phyloP scores from a whole-genome alignment of 1,284 basidiomycete genomes.

The Malassezia cuniculi region DNA sequence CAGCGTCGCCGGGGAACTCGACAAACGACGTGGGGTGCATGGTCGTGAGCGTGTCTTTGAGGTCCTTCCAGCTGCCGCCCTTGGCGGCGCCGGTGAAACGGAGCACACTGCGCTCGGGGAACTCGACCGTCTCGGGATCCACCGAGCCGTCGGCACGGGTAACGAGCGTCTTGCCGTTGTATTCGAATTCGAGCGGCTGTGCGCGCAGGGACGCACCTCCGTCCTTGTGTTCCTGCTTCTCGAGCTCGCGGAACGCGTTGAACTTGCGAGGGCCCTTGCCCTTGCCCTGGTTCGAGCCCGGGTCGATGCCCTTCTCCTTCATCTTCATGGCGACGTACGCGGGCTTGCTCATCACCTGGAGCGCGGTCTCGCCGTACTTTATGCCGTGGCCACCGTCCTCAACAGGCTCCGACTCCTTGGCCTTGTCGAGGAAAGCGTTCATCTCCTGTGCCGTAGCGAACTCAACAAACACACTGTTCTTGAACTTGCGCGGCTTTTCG shows the following conservation, averaged over 20 bases:
- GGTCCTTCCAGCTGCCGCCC: conserved; percentile 48
- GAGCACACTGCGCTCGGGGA: conserved; percentile 60
- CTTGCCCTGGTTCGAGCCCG: conserved; percentile 51
- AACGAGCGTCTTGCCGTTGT: conserved; percentile 49
- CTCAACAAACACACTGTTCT: conserved; percentile 88
- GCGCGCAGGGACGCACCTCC: conserved; percentile 31
- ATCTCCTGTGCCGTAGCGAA: conserved; percentile 63
- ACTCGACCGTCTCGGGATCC: conserved; percentile 56
- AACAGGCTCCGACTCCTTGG: conserved; percentile 47
- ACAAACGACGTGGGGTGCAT: conserved; percentile 34
- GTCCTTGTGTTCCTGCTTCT: conserved; percentile 46
- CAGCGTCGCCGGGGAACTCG: conserved; percentile 38
- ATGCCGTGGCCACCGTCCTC: conserved; percentile 32
- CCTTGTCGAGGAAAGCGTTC: conserved; percentile 62
- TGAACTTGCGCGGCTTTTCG: conserved; percentile 60
- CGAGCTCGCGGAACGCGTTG: conserved; percentile 81
- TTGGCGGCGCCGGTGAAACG: conserved; percentile 51
- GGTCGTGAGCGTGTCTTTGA: conserved; percentile 47
- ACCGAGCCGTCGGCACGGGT: conserved; percentile 58
- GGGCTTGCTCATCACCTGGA: conserved; percentile 63
- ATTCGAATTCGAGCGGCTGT: conserved; percentile 45
- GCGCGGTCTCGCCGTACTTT: conserved; percentile 35
- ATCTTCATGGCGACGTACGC: conserved; percentile 94
- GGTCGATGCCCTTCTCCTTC: conserved; percentile 70
- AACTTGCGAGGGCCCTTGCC: conserved; percentile 48